These are phyloP conservation scores for Trypanosoma avium DNA, from an alignment of 208 protist genomes.

Conservation along the genomic window DNA sequence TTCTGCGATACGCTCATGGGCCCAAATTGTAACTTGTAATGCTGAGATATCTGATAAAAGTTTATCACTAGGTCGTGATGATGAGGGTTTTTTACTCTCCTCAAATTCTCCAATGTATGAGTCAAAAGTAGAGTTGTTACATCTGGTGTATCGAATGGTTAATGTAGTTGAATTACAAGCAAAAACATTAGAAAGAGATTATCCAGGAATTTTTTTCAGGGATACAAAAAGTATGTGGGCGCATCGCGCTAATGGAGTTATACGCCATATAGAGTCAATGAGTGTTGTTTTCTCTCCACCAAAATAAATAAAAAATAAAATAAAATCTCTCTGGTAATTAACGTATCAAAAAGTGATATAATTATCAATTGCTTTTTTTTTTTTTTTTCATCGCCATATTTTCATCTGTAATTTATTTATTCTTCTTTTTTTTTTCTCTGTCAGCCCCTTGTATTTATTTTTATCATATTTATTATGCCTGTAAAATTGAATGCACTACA, in stretches of 20 bases:
- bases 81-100: conserved; percentile 42
- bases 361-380: too few species aligned
- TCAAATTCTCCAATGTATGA: conserved; percentile 51
- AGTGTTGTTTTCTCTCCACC: conserved; percentile 73
- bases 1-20: conserved; percentile 21
- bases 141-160: conserved; percentile 48
- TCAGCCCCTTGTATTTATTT: too few species aligned
- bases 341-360: too few species aligned
- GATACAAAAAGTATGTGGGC: conserved; percentile 52
- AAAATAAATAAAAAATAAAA: conserved; percentile 7
- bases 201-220: conserved; percentile 62
- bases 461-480: too few species aligned
- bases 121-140: conserved; percentile 50
- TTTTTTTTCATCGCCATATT: too few species aligned
- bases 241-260: conserved; percentile 34
- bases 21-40: conserved; percentile 50
- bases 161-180: conserved; percentile 61
- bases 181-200: conserved; percentile 58
- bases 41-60: conserved; percentile 34
- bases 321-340: too few species aligned
- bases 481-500: too few species aligned
- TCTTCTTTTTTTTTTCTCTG: too few species aligned
- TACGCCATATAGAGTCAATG: conserved; percentile 55
- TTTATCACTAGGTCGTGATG: conserved; percentile 21
- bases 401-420: too few species aligned